phyloP scores from a whole-genome alignment of 2,329 filamentous ascomycete genomes.

The Catunica adiposa region DNA sequence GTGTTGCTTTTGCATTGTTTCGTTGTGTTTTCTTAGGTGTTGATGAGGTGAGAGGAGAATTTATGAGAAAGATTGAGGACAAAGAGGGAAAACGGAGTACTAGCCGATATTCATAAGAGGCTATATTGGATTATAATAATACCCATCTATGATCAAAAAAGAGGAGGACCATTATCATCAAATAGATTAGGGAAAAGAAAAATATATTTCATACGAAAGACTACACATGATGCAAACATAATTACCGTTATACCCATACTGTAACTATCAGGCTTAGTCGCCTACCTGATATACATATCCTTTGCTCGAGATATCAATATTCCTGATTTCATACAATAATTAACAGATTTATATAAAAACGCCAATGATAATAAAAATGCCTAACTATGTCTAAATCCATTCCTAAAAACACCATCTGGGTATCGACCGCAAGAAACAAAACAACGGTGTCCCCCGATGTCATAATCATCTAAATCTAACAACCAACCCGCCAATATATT shows the following conservation, averaged over 20 bases:
- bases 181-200: too few species aligned
- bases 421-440: neutral
- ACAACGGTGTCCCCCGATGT: neutral
- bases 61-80: neutral
- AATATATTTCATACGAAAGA: too few species aligned
- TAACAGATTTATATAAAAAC: too few species aligned
- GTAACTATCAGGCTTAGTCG: too few species aligned
- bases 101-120: too few species aligned
- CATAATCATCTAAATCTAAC: neutral
- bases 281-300: too few species aligned
- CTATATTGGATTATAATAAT: neutral
- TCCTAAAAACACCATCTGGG: neutral
- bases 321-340: slow-evolving; percentile 1
- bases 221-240: too few species aligned
- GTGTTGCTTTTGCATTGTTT: neutral
- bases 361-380: neutral
- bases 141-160: neutral
- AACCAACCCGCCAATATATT: too few species aligned
- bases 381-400: neutral
- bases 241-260: too few species aligned
- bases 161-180: too few species aligned
- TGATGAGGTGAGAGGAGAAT: neutral
- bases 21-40: neutral
- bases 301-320: too few species aligned
- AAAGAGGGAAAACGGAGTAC: too few species aligned